phyloP scores from a whole-genome alignment of 768 basidiomycete species.

The Tricholoma saponaceum region DNA sequence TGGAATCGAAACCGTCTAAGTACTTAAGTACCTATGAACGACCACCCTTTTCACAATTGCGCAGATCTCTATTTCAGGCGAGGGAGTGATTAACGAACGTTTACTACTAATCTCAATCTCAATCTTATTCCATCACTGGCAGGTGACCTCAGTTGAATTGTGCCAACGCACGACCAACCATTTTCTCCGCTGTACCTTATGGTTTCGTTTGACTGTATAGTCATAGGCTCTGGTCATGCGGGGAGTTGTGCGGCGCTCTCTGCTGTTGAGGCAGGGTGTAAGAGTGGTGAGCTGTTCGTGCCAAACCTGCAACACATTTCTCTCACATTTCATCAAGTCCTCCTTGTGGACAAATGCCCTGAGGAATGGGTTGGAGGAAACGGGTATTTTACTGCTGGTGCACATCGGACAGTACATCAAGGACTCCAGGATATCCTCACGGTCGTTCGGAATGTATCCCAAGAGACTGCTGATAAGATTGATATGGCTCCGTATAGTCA shows the following conservation, averaged over 20 bases:
- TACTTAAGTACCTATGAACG: no score
- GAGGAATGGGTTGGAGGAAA: slow-evolving; percentile 65
- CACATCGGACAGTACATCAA: slow-evolving; percentile 57
- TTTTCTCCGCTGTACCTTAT: not conserved
- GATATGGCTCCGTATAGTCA: slow-evolving; percentile 58
- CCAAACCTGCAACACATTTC: not conserved
- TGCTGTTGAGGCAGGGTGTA: slow-evolving; percentile 56
- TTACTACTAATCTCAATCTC: no score
- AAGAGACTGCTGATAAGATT: slow-evolving; percentile 36
- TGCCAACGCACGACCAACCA: no score
- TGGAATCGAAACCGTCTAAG: no score
- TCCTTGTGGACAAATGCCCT: slow-evolving; percentile 65
- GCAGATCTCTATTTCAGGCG: no score
- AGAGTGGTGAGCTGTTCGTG: slow-evolving; percentile 30
- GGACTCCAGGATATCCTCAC: slow-evolving; percentile 59
- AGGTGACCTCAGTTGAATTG: no score
- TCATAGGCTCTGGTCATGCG: slow-evolving; percentile 66
- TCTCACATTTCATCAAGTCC: slow-evolving; percentile 28
- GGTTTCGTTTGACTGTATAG: slow-evolving; percentile 46
- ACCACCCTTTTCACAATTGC: no score
- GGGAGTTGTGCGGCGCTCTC: slow-evolving; percentile 63
- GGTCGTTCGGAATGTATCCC: slow-evolving; percentile 45
- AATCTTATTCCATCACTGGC: no score
- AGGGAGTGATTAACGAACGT: no score
- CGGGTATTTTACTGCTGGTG: slow-evolving; percentile 70